A percentile compares a stretch with the other conserved stretches of the same genome.
Evolutionary conservation across 1,284 basidiomycete genomes (phyloP).

Genomic region (Termitomyces sp.): DNA sequence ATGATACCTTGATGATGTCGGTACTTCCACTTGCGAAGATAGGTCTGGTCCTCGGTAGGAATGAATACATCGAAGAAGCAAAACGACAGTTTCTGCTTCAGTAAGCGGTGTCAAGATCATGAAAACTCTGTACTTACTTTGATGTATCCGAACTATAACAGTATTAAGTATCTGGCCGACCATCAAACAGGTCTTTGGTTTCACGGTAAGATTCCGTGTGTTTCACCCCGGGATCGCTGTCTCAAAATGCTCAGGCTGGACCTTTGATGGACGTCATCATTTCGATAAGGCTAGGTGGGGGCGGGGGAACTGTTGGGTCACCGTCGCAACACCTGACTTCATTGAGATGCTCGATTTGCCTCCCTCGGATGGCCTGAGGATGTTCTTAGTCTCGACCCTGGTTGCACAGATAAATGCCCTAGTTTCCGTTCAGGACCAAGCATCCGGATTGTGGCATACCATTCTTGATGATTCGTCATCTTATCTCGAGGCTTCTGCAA

Average conservation of each 20-base stretch:
- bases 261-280: constrained; percentile 46
- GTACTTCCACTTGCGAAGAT: constrained; percentile 60
- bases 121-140: constrained; percentile 8
- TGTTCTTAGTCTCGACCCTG: constrained; percentile 44
- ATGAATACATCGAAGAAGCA: constrained; percentile 57
- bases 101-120: constrained; percentile 22
- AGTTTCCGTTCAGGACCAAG: constrained; percentile 43
- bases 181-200: constrained; percentile 48
- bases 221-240: constrained; percentile 6
- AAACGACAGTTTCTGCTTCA: constrained; percentile 57
- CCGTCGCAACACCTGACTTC: constrained; percentile 59
- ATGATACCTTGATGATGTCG: constrained; percentile 66
- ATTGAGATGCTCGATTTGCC: constrained; percentile 47
- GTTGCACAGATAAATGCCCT: constrained; percentile 52
- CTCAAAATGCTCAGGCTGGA: constrained; percentile 37
- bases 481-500: constrained; percentile 57
- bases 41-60: constrained; percentile 50
- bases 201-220: constrained; percentile 39
- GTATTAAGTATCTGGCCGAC: constrained; percentile 49
- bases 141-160: constrained; percentile 10
- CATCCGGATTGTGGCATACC: constrained; percentile 59
- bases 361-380: constrained; percentile 39
- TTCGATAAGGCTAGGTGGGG: constrained; percentile 59
- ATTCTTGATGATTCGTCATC: constrained; percentile 52
- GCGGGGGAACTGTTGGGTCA: constrained; percentile 64